Evolutionary conservation across 371 early-diverging fungal species (phyloP), one percentile per base, ranked within the genome.

Genomic region (Zopfochytrium polystomum): DNA sequence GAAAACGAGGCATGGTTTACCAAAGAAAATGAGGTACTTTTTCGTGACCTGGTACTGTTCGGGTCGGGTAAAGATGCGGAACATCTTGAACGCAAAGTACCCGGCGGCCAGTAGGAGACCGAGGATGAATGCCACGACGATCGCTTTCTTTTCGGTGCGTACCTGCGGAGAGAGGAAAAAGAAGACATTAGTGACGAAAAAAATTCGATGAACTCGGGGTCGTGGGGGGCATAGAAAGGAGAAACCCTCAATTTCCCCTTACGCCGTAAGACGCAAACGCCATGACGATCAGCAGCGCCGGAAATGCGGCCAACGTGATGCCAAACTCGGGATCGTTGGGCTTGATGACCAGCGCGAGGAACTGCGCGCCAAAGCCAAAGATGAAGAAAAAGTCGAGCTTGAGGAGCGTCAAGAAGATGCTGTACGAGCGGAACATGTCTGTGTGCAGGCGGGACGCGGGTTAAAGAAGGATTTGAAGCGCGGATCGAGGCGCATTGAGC

Each of bases 351-450:
- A 95, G 65, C 11, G 90, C 79, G 38, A 95, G 83, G 66, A 90
- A 93, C 64, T 93, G 92, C 22, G 91, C 81, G 7, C 90, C 86
- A 64, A 92, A 92, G 0, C 89, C 88, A 29, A 91, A 73, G 64
- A 90, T 87, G 73, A 92, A 89, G 70, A 93, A 93, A 56, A 92
- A 74, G 71, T 92, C 91, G 46, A 92, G 78, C 70, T 93, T 93
- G 58, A 95, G 79, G 20, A 93, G 68, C 75, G 90, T 85, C 72
- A 95, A 72, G 61, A 92, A 91, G 51, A 91, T 83, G 50, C 91
- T 91, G 77, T 92, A 95, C 57, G 79, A 76, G 48, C 90, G 85
- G 72, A 88, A 93, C 89, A 89, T 90, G 46, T 72, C 88, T 87
- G 45, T 4, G 33, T 15, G 2, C n/a, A 25, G 23, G 29, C 25